Evolutionary conservation across 129 eudicot species (phyloP).

Genomic region (Apium graveolens): DNA sequence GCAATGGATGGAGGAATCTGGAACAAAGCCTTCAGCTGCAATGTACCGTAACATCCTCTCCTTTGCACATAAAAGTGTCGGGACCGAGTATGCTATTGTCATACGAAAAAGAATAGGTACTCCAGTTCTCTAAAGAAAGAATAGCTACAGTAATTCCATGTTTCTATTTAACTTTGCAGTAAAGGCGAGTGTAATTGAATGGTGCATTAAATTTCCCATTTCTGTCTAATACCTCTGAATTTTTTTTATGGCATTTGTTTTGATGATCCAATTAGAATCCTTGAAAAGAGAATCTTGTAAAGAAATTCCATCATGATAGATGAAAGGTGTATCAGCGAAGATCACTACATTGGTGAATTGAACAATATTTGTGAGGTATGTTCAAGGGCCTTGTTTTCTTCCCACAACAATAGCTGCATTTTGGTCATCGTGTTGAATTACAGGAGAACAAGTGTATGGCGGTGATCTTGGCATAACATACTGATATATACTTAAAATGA

Average conservation of each 20-base stretch:
- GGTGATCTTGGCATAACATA: background rate
- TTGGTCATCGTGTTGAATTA: background rate
- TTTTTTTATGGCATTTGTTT: background rate
- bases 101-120: constrained; percentile 66
- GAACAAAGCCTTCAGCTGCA: constrained; percentile 44
- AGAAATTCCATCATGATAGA: constrained; percentile 16
- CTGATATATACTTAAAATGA: background rate
- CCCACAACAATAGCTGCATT: background rate
- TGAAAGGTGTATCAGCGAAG: constrained; percentile 9
- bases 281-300: constrained; percentile 37
- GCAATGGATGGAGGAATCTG: constrained; percentile 94
- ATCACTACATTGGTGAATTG: background rate
- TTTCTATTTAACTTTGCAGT: background rate
- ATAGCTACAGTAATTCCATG: background rate
- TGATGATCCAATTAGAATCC: constrained; percentile 32
- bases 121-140: constrained; percentile 4
- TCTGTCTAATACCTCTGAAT: background rate
- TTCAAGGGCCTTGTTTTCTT: no score
- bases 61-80: constrained; percentile 48
- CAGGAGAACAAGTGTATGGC: background rate
- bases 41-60: constrained; percentile 48
- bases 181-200: background rate
- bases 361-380: background rate
- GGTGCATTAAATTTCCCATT: background rate
- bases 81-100: constrained; percentile 43